Evolutionary conservation across 148 eudicot genomes (phyloP), one percentile per base, ranked within the genome.

Genomic region (Nyssa sinensis): DNA sequence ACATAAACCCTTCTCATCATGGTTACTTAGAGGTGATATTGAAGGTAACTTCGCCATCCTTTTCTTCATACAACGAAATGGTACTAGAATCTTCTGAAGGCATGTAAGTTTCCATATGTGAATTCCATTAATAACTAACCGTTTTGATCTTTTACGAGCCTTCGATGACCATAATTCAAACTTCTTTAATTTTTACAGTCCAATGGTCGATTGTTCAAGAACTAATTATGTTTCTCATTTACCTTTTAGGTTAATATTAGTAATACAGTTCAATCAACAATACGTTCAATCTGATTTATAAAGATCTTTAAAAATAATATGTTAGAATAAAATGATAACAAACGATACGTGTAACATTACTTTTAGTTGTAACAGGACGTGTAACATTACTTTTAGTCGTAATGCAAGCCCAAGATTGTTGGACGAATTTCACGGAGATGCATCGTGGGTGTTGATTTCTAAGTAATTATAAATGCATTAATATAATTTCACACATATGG

Each of bases 1-100:
- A 71, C 62, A 57, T 29, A 3, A 58, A 59, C 3, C 66, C n/a
- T 6, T 66, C 59, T 64, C 65, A 71, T 75, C 75, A 75, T 71
- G 71, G 79, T 80, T 32, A 58, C 72, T 71, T 57, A 47, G 60
- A 30, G 59, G 75, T 49, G 77, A 62, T 68, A 70, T 68, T 62
- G 69, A 68, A 79, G 53, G 28, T 28, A 47, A 37, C 60, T 61
- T 55, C 16, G 17, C 19, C 51, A 44, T 44, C 4, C 34, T 13
- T 7, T 30, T 24, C 37, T 27, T 13, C 49, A 63, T 17, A 32
- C 13, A 58, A 5, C 7, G n/a, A 21, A 23, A 76, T 11, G 11
- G 44, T n/a, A 24, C 25, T 14, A 64, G 17, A 31, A 64, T 17
- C 14, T 11, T 64, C 23, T 64, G 1, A 28, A 55, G 59, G 24